These are phyloP conservation scores for Neurospora sp. DNA, from an alignment of 495 filamentous ascomycete species.

Conservation along the genomic window DNA sequence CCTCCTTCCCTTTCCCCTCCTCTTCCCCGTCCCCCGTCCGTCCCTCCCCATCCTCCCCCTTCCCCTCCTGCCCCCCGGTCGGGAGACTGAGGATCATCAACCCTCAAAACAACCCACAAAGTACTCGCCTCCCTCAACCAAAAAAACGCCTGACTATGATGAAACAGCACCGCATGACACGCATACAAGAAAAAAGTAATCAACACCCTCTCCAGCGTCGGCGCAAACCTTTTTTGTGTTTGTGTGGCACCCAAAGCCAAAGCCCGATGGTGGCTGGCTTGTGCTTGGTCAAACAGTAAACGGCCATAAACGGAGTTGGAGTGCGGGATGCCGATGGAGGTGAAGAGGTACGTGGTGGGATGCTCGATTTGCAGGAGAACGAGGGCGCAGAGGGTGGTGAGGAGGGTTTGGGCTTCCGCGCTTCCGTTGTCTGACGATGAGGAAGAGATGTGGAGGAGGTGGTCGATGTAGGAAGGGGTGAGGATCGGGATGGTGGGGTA, in stretches of 20 bases:
- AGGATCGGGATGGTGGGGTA: constrained; percentile 33
- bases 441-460: constrained; percentile 1
- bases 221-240: constrained; percentile 11
- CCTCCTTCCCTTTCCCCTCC: constrained; percentile 25
- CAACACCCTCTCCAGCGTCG: constrained; percentile 49
- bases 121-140: constrained; percentile 54
- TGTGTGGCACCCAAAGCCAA: background rate
- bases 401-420: constrained; percentile 19
- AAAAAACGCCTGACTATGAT: constrained; percentile 51
- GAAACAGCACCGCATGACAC: constrained; percentile 55
- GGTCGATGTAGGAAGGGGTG: constrained; percentile 18
- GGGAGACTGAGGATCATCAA: constrained; percentile 6
- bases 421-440: no score
- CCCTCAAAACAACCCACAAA: constrained; percentile 31
- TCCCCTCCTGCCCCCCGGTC: background rate
- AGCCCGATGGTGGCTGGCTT: constrained; percentile 13
- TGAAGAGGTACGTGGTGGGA: constrained; percentile 3
- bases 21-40: constrained; percentile 8
- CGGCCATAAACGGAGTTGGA: constrained; percentile 19
- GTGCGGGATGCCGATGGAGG: constrained; percentile 4
- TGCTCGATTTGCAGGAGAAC: constrained; percentile 26
- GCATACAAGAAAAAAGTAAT: constrained; percentile 66
- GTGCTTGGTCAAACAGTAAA: constrained; percentile 18
- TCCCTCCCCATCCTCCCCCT: constrained; percentile 10
- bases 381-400: constrained; percentile 25